Evolutionary conservation across 2,329 filamentous ascomycete species (phyloP).

Genomic region (Beauveria sp.): DNA sequence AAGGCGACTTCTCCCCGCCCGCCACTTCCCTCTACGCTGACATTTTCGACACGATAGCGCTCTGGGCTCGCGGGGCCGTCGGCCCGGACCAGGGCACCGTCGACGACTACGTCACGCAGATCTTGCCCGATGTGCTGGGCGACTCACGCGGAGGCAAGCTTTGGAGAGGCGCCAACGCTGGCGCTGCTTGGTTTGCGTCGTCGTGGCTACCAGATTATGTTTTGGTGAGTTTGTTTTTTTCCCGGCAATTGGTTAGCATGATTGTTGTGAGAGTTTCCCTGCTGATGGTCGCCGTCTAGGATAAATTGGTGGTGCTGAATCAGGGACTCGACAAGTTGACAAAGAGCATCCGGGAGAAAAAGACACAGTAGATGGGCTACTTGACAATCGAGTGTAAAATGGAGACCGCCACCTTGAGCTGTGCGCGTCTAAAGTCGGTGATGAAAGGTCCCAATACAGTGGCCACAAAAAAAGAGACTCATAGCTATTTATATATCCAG

Average conservation of each 20-base stretch:
- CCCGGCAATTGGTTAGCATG: neutral
- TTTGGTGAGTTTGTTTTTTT: neutral
- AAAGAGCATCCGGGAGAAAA: neutral
- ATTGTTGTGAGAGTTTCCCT: no score
- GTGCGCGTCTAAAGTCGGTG: no score
- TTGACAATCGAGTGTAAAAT: neutral
- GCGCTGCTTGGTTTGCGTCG: neutral
- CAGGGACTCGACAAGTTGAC: slow-evolving; percentile 1
- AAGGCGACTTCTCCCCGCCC: neutral
- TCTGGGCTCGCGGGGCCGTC: slow-evolving; percentile 1
- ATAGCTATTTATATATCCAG: no score
- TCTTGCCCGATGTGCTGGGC: slow-evolving; percentile 1
- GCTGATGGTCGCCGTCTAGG: neutral
- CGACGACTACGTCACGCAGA: slow-evolving; percentile 4
- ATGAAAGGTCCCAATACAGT: no score
- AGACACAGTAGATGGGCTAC: neutral
- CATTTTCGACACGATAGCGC: neutral
- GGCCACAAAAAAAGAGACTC: no score
- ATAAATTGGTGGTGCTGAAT: slow-evolving; percentile 1
- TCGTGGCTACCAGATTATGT: neutral
- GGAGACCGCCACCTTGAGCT: neutral
- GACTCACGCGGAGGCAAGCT: neutral
- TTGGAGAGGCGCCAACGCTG: slow-evolving; percentile 1
- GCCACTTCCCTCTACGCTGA: neutral
- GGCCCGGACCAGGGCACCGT: slow-evolving; percentile 4